Conservation (phyloP, 345 rosid genomes). For the Microcos paniculata region DNA sequence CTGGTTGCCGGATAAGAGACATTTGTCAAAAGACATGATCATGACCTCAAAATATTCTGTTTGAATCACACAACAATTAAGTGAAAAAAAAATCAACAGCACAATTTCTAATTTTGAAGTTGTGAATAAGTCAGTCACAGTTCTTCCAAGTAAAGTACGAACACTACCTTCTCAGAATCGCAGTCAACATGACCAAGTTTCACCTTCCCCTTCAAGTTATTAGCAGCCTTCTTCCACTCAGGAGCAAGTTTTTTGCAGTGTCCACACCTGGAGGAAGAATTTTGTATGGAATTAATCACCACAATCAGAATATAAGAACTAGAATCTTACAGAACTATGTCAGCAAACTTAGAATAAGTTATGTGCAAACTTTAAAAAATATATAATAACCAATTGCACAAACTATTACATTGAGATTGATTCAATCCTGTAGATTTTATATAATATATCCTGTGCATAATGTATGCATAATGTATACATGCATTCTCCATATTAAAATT, state of each 20-base stretch:
- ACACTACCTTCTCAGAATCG: conserved; percentile 74
- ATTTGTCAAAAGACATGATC: neutral
- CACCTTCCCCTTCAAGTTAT: conserved; percentile 87
- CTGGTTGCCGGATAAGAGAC: neutral
- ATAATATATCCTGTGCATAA: neutral
- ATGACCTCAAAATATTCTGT: neutral
- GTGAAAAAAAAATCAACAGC: neutral
- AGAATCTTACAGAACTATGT: neutral
- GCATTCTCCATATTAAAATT: neutral
- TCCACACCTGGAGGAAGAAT: conserved; percentile 67
- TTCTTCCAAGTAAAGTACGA: conserved; percentile 1
- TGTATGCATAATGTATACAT: neutral
- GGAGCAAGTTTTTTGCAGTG: conserved; percentile 96
- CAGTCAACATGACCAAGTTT: conserved; percentile 94
- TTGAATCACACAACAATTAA: neutral
- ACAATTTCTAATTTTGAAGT: neutral
- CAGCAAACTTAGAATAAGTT: neutral
- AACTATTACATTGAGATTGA: neutral
- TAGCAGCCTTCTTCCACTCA: conserved; percentile 97
- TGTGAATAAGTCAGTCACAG: neutral
- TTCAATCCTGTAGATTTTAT: neutral
- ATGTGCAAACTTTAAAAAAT: conserved; percentile 7
- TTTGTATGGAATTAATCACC: conserved; percentile 12
- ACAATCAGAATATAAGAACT: neutral
- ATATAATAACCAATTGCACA: neutral